Base-by-base conservation (phyloP, 306 rosid species). In the Trichosanthes truncata region DNA sequence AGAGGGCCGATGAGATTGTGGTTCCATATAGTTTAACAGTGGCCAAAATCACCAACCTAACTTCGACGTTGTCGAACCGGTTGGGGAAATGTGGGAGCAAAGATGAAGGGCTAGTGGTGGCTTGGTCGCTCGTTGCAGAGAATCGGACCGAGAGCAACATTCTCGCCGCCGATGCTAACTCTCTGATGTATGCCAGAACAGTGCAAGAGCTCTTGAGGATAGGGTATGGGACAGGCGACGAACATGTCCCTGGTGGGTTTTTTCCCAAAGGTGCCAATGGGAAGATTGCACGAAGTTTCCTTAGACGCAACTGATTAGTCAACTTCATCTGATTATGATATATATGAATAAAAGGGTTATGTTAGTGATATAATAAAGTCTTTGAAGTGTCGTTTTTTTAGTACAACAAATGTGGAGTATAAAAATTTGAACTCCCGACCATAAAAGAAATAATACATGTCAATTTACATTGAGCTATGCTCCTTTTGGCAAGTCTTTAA, bases 181-280 rank as follows among this genome's bases (percentile, higher is more conserved):
- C 89, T 5, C 60, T 86, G 12, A 41, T 84, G 0, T 85, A 85
- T 56, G 26, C 84, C 1, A 49, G 88, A 21, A 69, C 85, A 0
- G 74, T 57, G 2, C 31, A 1, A 0, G 82, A 82, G 78, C 55
- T 85, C 26, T 25, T 77, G 53, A 53, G 88, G 51, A 77, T 72
- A 26, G 8, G 80, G 5, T 82, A 85, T 9, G 80, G 52, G 17
- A 80, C 14, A 5, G 84, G 81, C 3, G 17, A 49, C 26, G 86
- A 83, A 77, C n/a, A n/a, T n/a, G n/a, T n/a, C n/a, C n/a, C 86
- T 0, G 86, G 89, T 7, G 84, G 80, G 5, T 41, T 81, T 67
- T 83, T 3, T 29, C 84, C 89, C 7, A 15, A 35, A 5, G 86
- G 89, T 48, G 84, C 63, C 17, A 45, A 52, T 71, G 88, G 88